These are phyloP conservation scores for Ulmus americana DNA, from an alignment of 331 rosid genomes.

Conservation along the genomic window DNA sequence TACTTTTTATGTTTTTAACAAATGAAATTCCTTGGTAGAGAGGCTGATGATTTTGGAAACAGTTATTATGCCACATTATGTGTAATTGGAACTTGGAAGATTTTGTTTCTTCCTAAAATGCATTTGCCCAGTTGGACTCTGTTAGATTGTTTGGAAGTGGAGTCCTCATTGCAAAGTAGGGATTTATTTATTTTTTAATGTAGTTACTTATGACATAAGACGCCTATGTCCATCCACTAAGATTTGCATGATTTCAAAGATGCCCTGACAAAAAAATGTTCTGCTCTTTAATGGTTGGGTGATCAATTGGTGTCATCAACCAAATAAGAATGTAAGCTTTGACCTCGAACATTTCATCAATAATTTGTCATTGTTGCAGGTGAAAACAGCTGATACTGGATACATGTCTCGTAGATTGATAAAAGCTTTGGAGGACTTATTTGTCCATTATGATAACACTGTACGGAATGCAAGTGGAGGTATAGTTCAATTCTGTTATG, in stretches of 20 bases:
- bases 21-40: background rate
- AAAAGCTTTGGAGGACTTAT: slow-evolving; percentile 78
- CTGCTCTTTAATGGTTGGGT: background rate
- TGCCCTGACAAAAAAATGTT: background rate
- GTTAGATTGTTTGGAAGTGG: background rate
- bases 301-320: slow-evolving; percentile 11
- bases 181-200: background rate
- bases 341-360: slow-evolving; percentile 8
- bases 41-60: background rate
- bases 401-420: slow-evolving; percentile 93
- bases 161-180: background rate
- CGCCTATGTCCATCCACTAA: too few relatives aligned
- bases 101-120: background rate
- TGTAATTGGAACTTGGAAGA: background rate
- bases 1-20: background rate
- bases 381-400: slow-evolving; percentile 97
- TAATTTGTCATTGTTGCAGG: slow-evolving; percentile 43
- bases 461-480: slow-evolving; percentile 73
- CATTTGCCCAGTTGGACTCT: background rate
- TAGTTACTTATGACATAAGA: too few relatives aligned
- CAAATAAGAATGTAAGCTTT: background rate
- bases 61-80: background rate
- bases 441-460: slow-evolving; percentile 72
- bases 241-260: background rate
- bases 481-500: slow-evolving; percentile 80